A percentile compares a stretch with the other conserved stretches of the same genome.
phyloP scores from a whole-genome alignment of 2,329 filamentous ascomycete species.

The Hypoxylon rubiginosum region DNA sequence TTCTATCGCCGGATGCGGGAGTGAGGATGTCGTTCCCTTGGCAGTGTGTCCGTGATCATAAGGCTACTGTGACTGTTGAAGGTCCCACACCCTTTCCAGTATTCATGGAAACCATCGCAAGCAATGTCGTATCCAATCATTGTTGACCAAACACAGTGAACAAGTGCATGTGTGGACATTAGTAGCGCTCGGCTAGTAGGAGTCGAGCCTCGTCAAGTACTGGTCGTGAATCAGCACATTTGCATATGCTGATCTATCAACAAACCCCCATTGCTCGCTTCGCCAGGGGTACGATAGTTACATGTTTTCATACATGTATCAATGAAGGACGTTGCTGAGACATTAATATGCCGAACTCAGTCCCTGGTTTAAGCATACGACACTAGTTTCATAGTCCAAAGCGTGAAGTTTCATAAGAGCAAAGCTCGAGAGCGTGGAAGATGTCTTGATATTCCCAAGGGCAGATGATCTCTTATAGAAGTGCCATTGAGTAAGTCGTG shows the following conservation, averaged over 20 bases:
- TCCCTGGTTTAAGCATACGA: neutral
- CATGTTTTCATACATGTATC: neutral
- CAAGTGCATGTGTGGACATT: neutral
- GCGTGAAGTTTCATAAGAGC: too few species aligned
- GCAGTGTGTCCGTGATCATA: neutral
- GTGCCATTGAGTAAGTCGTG: too few species aligned
- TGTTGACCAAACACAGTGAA: neutral
- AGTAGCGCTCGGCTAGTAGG: neutral
- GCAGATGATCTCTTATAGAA: too few species aligned
- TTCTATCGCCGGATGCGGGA: neutral
- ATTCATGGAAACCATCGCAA: neutral
- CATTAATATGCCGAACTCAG: neutral
- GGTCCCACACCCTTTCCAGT: neutral
- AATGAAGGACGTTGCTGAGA: neutral
- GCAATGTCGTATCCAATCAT: neutral
- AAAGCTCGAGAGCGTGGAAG: too few species aligned
- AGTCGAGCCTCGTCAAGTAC: neutral
- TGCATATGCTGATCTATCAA: neutral
- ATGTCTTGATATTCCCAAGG: too few species aligned
- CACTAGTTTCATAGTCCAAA: too few species aligned
- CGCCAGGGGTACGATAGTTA: neutral
- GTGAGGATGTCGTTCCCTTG: too few species aligned
- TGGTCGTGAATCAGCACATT: neutral
- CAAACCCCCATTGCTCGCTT: neutral
- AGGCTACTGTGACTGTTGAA: neutral